Percentiles rank a stretch among this genome's conserved stretches.
Evolutionary conservation across 1,284 basidiomycete genomes (phyloP).

Genomic region (Mycena sp.): DNA sequence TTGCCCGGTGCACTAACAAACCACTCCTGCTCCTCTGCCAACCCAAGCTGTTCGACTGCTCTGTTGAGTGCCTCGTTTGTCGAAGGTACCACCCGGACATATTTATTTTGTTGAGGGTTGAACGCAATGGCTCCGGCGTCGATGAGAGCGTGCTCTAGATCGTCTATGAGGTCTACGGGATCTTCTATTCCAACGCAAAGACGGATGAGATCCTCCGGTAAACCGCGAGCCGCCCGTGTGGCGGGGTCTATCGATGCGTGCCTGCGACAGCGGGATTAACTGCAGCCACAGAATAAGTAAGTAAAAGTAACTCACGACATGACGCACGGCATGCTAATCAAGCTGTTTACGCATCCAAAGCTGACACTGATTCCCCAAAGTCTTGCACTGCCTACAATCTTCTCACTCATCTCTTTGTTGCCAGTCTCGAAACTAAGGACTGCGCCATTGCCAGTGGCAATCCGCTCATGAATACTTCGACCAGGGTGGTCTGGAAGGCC

Average conservation of each 20-base stretch:
- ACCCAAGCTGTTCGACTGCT: constrained; percentile 75
- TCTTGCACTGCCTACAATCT: constrained; percentile 91
- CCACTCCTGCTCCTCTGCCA: constrained; percentile 71
- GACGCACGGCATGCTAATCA: constrained; percentile 99
- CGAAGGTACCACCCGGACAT: constrained; percentile 59
- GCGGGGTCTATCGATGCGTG: constrained; percentile 98
- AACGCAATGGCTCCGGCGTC: constrained; percentile 89
- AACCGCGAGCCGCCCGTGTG: constrained; percentile 89
- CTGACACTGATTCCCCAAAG: constrained; percentile 98
- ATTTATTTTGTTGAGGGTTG: constrained; percentile 59
- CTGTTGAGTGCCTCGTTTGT: constrained; percentile 45
- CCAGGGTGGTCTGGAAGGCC: constrained; percentile 88
- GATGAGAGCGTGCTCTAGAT: constrained; percentile 92
- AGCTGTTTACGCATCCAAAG: constrained; percentile 97
- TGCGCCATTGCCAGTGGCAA: constrained; percentile 91
- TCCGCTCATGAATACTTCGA: constrained; percentile 87
- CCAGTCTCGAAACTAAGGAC: constrained; percentile 96
- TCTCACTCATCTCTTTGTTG: constrained; percentile 90
- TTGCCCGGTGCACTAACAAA: constrained; percentile 97
- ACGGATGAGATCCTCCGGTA: constrained; percentile 98
- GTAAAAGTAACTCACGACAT: constrained; percentile 84
- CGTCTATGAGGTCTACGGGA: constrained; percentile 91
- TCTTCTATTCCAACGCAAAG: constrained; percentile 99
- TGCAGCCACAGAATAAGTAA: constrained; percentile 26
- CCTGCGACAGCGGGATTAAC: constrained; percentile 51